Evolutionary conservation across 345 rosid genomes (phyloP).

Genomic region (Salix dunnii): DNA sequence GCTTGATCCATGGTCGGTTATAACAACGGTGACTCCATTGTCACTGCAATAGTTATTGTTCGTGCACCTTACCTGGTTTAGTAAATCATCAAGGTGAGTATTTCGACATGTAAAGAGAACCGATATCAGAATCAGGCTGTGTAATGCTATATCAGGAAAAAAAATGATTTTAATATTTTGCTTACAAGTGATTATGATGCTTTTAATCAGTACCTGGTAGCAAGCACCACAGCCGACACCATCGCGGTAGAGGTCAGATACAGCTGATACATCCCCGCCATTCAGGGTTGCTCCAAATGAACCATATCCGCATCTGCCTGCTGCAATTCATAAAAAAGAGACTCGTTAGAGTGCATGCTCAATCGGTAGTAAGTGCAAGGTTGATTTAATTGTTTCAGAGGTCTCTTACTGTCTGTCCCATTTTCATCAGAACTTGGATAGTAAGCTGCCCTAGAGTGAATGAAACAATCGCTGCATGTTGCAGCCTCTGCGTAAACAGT

Average conservation of each 20-base stretch:
- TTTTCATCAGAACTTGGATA: conserved; percentile 50
- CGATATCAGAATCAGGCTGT: not conserved
- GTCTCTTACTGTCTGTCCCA: conserved; percentile 53
- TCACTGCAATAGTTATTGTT: conserved; percentile 49
- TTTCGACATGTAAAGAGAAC: not conserved
- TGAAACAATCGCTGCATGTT: conserved; percentile 47
- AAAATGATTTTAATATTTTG: not conserved
- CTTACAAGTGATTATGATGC: not conserved
- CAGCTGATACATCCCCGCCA: conserved; percentile 68
- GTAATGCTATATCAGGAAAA: not conserved
- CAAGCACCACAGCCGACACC: conserved; percentile 80
- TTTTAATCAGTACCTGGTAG: conserved; percentile 50
- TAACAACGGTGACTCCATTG: conserved; percentile 47
- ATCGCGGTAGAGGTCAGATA: conserved; percentile 52
- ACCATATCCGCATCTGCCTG: conserved; percentile 65
- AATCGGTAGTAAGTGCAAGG: not conserved
- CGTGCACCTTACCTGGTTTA: conserved; percentile 56
- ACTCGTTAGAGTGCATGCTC: conserved; percentile 2
- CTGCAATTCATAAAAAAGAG: conserved; percentile 21
- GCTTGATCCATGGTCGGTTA: conserved; percentile 61
- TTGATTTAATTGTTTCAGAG: not conserved
- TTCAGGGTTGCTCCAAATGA: conserved; percentile 64
- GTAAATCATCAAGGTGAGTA: not conserved
- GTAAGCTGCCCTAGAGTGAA: conserved; percentile 49
- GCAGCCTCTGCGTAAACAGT: conserved; percentile 35